Evolutionary conservation across 805 yeast genomes (phyloP).

Genomic region (Kuraishia hungarica): DNA sequence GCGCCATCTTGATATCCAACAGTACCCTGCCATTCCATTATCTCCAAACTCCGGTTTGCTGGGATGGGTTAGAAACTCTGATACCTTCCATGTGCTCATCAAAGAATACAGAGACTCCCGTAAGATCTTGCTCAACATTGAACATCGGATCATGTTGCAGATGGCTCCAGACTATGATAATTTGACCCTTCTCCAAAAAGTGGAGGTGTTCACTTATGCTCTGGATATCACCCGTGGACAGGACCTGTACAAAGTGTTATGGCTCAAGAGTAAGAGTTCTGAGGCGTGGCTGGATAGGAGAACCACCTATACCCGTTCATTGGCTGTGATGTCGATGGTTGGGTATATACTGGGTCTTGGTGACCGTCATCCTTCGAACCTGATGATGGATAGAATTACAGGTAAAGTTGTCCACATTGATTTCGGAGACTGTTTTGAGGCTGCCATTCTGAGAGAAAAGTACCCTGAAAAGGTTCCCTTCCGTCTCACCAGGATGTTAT

Average conservation of each 20-base stretch:
- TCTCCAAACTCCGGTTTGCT: conserved; percentile 95
- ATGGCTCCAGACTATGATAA: conserved; percentile 97
- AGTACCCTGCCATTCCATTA: conserved; percentile 87
- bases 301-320: conserved; percentile 89
- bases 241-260: conserved; percentile 87
- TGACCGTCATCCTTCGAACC: conserved; percentile 94
- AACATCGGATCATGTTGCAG: conserved; percentile 91
- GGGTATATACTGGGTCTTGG: conserved; percentile 96
- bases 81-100: conserved; percentile 89
- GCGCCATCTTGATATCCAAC: conserved; percentile 88
- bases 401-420: conserved; percentile 97
- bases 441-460: conserved; percentile 92
- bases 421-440: conserved; percentile 98
- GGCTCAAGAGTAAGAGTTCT: conserved; percentile 93
- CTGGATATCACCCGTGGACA: conserved; percentile 93
- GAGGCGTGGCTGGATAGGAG: conserved; percentile 98
- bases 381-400: conserved; percentile 89
- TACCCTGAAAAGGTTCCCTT: conserved; percentile 98
- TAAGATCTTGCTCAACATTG: conserved; percentile 82
- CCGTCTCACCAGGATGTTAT: conserved; percentile 91
- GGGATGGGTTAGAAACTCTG: conserved; percentile 97
- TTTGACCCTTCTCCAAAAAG: conserved; percentile 80
- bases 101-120: conserved; percentile 89
- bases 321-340: conserved; percentile 98
- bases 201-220: conserved; percentile 95